Evolutionary conservation across 129 eudicot species (phyloP).

Genomic region (carrot (Daucus carota)): DH1_v3.0 NC_030387.2:22184001-22184500

Average conservation of each 20-base stretch:
- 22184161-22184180: too few species aligned
- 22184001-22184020: too few species aligned
- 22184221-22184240: too few species aligned
- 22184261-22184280: background rate
- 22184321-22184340: constrained; percentile 28
- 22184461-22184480: constrained; percentile 23
- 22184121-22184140: too few species aligned
- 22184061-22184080: too few species aligned
- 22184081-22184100: too few species aligned
- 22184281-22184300: background rate
- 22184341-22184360: constrained; percentile 31
- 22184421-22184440: constrained; percentile 25
- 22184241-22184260: background rate
- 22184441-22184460: constrained; percentile 30
- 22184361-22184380: constrained; percentile 45
- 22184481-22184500: constrained; percentile 30
- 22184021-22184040: too few species aligned
- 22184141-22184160: too few species aligned
- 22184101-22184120: too few species aligned
- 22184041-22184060: too few species aligned
- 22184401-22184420: constrained; percentile 64
- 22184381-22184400: constrained; percentile 60
- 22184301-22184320: background rate
- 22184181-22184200: too few species aligned
- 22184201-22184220: too few species aligned